Conservation (phyloP, 108 stramenopile genomes). For the Nannochloropsis gaditana region DNA sequence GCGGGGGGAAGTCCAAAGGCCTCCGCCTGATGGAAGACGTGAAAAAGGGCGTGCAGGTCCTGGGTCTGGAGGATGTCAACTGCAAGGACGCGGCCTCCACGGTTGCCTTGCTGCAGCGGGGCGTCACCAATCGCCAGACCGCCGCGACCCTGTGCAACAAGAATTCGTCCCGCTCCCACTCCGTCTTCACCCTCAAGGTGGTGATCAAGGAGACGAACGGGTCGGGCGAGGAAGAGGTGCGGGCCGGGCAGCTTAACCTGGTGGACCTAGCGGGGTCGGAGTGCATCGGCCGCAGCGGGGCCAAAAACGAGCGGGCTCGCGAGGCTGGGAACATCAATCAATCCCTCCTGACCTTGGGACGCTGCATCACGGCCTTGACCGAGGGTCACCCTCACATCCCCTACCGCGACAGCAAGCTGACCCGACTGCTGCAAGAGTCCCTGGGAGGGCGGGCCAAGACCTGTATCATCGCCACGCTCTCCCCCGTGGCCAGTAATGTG, state of each 20-base stretch:
- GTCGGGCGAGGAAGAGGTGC: slow-evolving; percentile 57
- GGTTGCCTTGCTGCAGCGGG: slow-evolving; percentile 49
- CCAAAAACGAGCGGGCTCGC: slow-evolving; percentile 46
- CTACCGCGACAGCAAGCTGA: slow-evolving; percentile 65
- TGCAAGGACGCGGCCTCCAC: slow-evolving; percentile 50
- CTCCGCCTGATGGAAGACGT: not conserved
- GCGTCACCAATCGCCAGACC: slow-evolving; percentile 57
- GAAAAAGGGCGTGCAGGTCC: slow-evolving; percentile 50
- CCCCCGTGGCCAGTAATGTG: slow-evolving; percentile 47
- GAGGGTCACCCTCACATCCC: slow-evolving; percentile 61
- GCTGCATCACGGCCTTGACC: slow-evolving; percentile 65
- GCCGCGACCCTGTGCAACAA: slow-evolving; percentile 59
- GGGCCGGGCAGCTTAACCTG: slow-evolving; percentile 62
- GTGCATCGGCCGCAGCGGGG: slow-evolving; percentile 61
- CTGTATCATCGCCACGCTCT: slow-evolving; percentile 62
- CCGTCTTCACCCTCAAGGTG: slow-evolving; percentile 60
- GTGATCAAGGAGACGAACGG: slow-evolving; percentile 60
- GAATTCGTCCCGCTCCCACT: slow-evolving; percentile 56
- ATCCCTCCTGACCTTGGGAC: slow-evolving; percentile 61
- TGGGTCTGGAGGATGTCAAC: slow-evolving; percentile 58
- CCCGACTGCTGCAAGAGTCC: slow-evolving; percentile 60
- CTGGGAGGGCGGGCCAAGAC: slow-evolving; percentile 62
- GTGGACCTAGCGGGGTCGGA: slow-evolving; percentile 67
- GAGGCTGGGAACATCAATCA: slow-evolving; percentile 53
- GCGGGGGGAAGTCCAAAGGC: not conserved